Evolutionary conservation across 78 protist species (phyloP).

Genomic region (Monocercomonoides exilis): DNA sequence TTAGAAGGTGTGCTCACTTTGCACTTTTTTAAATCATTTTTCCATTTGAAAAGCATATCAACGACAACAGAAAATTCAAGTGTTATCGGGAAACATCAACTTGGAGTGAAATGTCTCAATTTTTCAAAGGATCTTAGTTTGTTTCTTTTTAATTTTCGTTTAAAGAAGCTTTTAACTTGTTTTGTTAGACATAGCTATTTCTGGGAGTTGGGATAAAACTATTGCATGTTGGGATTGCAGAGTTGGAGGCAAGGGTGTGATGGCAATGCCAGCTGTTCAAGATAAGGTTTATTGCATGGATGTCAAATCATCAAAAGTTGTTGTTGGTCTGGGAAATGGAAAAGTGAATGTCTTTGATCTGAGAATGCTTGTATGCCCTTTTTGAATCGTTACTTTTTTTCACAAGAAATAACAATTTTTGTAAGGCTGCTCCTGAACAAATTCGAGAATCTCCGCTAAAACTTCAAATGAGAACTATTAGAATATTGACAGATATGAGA

Average conservation of each 20-base stretch:
- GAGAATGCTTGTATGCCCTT: background rate
- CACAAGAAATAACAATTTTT: too few relatives aligned
- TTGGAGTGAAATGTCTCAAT: background rate
- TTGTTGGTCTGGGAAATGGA: background rate
- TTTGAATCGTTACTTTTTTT: background rate
- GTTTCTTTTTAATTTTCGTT: background rate
- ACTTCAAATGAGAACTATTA: conserved; percentile 66
- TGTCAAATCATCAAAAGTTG: background rate
- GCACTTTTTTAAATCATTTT: background rate
- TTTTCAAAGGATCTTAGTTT: background rate
- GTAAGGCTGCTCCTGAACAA: conserved; percentile 33
- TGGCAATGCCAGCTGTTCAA: background rate
- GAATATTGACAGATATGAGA: conserved; percentile 35
- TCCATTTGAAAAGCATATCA: background rate
- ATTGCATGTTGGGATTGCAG: conserved; percentile 70
- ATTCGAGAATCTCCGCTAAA: conserved; percentile 62
- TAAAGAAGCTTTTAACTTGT: background rate
- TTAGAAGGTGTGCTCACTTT: background rate
- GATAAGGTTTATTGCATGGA: conserved; percentile 40
- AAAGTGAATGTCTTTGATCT: background rate
- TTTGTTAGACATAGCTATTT: background rate
- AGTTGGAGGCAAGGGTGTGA: background rate
- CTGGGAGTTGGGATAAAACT: conserved; percentile 63
- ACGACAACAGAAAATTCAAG: conserved; percentile 2
- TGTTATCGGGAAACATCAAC: conserved; percentile 6